Evolutionary conservation across 768 basidiomycete species (phyloP), one percentile per base, ranked within the genome.

Genomic region (Suillus subalutaceus): DNA sequence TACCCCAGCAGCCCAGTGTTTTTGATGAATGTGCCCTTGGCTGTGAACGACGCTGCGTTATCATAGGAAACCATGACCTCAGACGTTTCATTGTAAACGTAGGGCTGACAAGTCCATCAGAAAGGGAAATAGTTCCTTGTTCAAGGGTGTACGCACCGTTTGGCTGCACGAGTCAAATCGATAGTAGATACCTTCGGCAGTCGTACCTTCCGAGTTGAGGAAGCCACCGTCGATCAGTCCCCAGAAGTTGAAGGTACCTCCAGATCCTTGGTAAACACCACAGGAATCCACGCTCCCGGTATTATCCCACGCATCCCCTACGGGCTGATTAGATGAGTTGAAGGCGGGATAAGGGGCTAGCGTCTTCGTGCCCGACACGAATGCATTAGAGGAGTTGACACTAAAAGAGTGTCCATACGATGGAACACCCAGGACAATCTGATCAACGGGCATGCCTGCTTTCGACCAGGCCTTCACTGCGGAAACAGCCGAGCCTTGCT

Each of bases 381-480:
- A 59, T 20, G 74, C 72, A 4, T 72, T 67, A 35, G 74, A 73
- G 16, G 70, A 68, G 16, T 67, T 23, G 15, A 77, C 77, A 0
- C 41, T 74, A 81, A 81, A 96, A 26, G 92, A 88, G 78, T 94
- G 94, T 1, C 93, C 93, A 77, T 94, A 97, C 15, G 90, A 80
- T 15, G 94, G 86, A 1, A 97, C 88, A 62, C 94, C 96, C 7
- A 98, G 86, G 38, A 94, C 86, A 64, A 97, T 89, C 79, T 91
- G 77, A 63, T 67, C 64, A 8, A 82, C 76, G 15, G 94, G 91
- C 78, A 98, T 88, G 13, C 92, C 91, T 50, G 94, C 94, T 1
- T 72, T 70, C 0, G 83, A 85, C 96, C 96, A 97, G 3, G 87
- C 85, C 6, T 80, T 74, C 50, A 98, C 84, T 6, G 92, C 89